These are phyloP conservation scores for Lanmaoa pseudosensibilis DNA, from an alignment of 768 basidiomycete species.

Conservation along the genomic window DNA sequence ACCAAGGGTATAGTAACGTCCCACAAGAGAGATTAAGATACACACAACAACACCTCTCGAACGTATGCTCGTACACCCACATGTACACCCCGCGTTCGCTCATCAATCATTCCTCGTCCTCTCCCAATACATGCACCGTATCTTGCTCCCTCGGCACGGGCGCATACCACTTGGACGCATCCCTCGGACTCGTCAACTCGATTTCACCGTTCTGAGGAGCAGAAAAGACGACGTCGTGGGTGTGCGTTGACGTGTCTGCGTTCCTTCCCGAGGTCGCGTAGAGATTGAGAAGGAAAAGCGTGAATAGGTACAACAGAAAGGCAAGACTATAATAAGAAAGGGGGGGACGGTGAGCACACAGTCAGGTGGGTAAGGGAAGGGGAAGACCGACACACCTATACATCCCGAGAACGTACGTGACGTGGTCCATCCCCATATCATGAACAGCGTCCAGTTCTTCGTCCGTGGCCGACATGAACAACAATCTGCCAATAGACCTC, in stretches of 20 bases:
- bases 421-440: slow-evolving; percentile 81
- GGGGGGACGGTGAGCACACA: background rate
- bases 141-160: slow-evolving; percentile 50
- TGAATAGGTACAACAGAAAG: slow-evolving; percentile 76
- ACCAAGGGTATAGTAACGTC: too few relatives aligned
- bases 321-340: slow-evolving; percentile 39
- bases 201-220: slow-evolving; percentile 36
- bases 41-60: background rate
- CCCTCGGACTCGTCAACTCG: slow-evolving; percentile 38
- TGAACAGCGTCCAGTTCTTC: slow-evolving; percentile 79
- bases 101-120: slow-evolving; percentile 50
- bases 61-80: background rate
- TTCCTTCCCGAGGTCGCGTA: slow-evolving; percentile 66
- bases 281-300: slow-evolving; percentile 67
- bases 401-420: slow-evolving; percentile 85
- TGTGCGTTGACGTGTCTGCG: slow-evolving; percentile 28
- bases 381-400: slow-evolving; percentile 53
- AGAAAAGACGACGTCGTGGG: slow-evolving; percentile 20
- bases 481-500: slow-evolving; percentile 44
- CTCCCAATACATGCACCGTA: slow-evolving; percentile 48
- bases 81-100: too few relatives aligned
- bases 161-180: slow-evolving; percentile 60
- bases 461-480: slow-evolving; percentile 94
- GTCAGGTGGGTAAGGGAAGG: background rate
- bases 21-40: background rate